phyloP scores from a whole-genome alignment of 768 basidiomycete species.

The Phanerodontia chrysosporium region DNA sequence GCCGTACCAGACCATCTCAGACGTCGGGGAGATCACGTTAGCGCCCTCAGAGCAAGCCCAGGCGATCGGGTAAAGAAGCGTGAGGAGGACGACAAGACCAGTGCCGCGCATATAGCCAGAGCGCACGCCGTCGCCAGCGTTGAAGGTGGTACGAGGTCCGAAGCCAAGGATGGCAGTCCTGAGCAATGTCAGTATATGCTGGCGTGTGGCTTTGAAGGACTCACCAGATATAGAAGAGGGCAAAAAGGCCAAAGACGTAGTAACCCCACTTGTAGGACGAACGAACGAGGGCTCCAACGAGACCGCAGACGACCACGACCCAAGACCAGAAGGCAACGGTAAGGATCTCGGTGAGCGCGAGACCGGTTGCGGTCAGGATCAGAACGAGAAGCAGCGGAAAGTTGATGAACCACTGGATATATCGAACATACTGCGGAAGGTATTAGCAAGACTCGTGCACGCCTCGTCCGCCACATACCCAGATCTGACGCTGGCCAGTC shows the following conservation, averaged over 20 bases:
- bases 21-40: slow-evolving; percentile 42
- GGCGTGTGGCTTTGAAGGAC: slow-evolving; percentile 11
- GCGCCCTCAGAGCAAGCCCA: slow-evolving; percentile 53
- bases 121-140: slow-evolving; percentile 20
- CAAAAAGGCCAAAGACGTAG: slow-evolving; percentile 41
- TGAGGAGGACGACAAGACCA: slow-evolving; percentile 41
- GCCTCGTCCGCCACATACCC: too few relatives aligned
- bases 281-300: slow-evolving; percentile 46
- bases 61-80: slow-evolving; percentile 51
- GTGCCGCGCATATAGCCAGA: slow-evolving; percentile 30
- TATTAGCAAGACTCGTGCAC: not conserved
- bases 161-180: slow-evolving; percentile 21
- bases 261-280: slow-evolving; percentile 52
- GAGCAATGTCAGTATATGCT: not conserved
- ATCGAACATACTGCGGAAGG: slow-evolving; percentile 38
- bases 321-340: slow-evolving; percentile 40
- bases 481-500: slow-evolving; percentile 32
- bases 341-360: slow-evolving; percentile 46
- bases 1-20: slow-evolving; percentile 54
- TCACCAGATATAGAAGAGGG: slow-evolving; percentile 46
- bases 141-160: slow-evolving; percentile 23
- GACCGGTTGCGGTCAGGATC: slow-evolving; percentile 40
- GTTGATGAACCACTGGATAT: slow-evolving; percentile 54
- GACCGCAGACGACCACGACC: slow-evolving; percentile 39
- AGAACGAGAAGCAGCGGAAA: slow-evolving; percentile 46